These are phyloP conservation scores for Naganishia vaughanmartiniae DNA, from an alignment of 768 basidiomycete species.

Conservation along the genomic window DNA sequence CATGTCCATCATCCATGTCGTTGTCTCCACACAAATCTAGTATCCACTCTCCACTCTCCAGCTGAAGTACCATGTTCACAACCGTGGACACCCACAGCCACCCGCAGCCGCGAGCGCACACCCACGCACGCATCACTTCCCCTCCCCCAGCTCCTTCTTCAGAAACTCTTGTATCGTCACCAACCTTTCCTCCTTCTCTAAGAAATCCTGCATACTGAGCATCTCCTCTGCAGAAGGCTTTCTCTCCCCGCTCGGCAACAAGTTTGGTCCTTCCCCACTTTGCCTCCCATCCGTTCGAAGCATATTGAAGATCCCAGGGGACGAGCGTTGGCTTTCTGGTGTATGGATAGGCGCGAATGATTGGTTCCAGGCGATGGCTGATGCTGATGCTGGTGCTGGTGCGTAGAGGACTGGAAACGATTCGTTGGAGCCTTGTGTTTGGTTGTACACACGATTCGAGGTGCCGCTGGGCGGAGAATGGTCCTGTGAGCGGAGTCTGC, in stretches of 20 bases:
- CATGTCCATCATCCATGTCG: too few relatives aligned
- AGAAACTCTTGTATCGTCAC: constrained; percentile 20
- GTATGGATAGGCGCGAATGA: constrained; percentile 1
- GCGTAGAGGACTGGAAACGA: background rate
- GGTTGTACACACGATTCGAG: background rate
- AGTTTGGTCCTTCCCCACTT: background rate
- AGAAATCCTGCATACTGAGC: background rate
- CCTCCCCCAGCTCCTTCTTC: constrained; percentile 6
- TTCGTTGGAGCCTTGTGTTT: background rate
- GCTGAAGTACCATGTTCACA: too few relatives aligned
- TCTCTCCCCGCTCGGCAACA: background rate
- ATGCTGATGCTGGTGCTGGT: background rate
- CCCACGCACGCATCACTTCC: background rate
- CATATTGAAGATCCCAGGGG: background rate
- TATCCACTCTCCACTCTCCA: too few relatives aligned
- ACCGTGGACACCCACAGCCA: too few relatives aligned
- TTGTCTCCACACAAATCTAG: too few relatives aligned
- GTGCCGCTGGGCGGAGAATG: background rate
- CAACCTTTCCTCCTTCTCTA: constrained; percentile 1
- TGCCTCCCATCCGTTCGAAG: background rate
- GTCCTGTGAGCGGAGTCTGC: constrained; percentile 7
- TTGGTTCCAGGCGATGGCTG: background rate
- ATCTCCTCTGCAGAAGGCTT: constrained; percentile 1
- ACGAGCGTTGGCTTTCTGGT: constrained; percentile 5
- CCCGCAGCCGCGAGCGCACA: too few relatives aligned